Percentiles rank a stretch among this genome's conserved stretches.
Conservation (phyloP, 75 land plant species). For the Larix kaempferi region DNA sequence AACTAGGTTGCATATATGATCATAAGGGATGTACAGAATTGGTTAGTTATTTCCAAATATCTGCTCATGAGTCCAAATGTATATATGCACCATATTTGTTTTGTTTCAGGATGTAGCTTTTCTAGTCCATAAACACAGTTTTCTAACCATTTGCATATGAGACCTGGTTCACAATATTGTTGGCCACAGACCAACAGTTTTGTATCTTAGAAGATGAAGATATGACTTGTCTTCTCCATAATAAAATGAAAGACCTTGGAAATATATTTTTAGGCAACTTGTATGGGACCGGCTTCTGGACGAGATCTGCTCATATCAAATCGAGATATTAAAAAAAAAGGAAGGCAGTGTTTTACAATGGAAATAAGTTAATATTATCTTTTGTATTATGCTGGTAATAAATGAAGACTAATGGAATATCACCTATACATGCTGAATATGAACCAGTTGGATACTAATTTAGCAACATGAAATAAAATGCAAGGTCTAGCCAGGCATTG, state of each 20-base stretch:
- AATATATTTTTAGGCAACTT: conserved; percentile 26
- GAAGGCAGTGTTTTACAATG: conserved; percentile 25
- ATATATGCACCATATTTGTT: conserved; percentile 54
- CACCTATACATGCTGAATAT: too few species aligned
- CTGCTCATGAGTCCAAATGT: conserved; percentile 52
- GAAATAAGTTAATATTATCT: too few species aligned
- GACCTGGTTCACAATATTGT: conserved; percentile 13
- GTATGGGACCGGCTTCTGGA: conserved; percentile 27
- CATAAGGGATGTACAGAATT: conserved; percentile 46
- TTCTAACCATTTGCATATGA: conserved; percentile 38
- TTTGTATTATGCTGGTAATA: too few species aligned
- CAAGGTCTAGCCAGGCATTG: too few species aligned
- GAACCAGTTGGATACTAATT: too few species aligned
- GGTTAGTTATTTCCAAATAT: conserved; percentile 25
- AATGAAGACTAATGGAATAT: too few species aligned
- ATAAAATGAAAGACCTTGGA: conserved; percentile 29
- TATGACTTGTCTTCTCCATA: conserved; percentile 42
- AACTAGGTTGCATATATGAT: conserved; percentile 39
- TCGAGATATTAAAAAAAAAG: conserved; percentile 27
- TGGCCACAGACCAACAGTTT: conserved; percentile 18
- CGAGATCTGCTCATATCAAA: too few species aligned
- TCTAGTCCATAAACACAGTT: conserved; percentile 27
- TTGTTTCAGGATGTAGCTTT: conserved; percentile 36
- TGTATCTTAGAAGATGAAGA: conserved; percentile 39
- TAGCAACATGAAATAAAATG: too few species aligned